Evolutionary conservation across 257 asterid species (phyloP), one percentile per base, ranked within the genome.

Genomic region (Salvia splendens): DNA sequence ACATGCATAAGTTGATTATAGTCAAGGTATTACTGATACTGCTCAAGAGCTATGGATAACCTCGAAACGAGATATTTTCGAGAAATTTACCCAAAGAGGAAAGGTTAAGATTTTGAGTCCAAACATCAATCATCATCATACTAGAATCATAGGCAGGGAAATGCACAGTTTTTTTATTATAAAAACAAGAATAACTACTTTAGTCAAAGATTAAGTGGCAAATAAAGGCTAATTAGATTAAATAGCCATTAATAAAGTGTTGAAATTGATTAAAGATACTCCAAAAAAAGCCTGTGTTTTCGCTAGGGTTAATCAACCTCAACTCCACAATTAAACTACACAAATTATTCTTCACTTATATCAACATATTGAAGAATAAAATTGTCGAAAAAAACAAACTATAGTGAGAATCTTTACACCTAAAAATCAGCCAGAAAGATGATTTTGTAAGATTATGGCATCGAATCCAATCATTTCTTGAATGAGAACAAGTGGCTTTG

Each of bases 171-270:
- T 12, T 2, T 46, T 16, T 17, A 15, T 7, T 17, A 17, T 0
- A 16, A 2, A 16, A 20, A 10, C 0, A 9, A 14, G 35, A 55
- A 54, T 6, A 54, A 57, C 84, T 79, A 65, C 76, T 84, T 65
- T 71, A 63, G 86, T 74, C 79, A 79, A 78, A 68, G 79, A 61
- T 45, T 45, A 24, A 80, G 65, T 62, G 81, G 78, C 30, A 60
- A 72, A 63, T 66, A 55, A 68, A 11, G 61, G 12, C 68, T 35
- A 42, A 33, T 43, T 64, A 36, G 36, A 54, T 30, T 40, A 30
- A 4, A 35, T 35, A 35, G 5, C 40, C 5, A 35, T 30, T 6
- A 28, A 53, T 43, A 42, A 5, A 58, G 53, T 47, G 68, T 45
- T 41, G 50, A 50, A 38, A 57, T 8, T 54, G 4, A 50, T 16